Conservation (phyloP, 345 rosid genomes). For the Populus tremula region DNA sequence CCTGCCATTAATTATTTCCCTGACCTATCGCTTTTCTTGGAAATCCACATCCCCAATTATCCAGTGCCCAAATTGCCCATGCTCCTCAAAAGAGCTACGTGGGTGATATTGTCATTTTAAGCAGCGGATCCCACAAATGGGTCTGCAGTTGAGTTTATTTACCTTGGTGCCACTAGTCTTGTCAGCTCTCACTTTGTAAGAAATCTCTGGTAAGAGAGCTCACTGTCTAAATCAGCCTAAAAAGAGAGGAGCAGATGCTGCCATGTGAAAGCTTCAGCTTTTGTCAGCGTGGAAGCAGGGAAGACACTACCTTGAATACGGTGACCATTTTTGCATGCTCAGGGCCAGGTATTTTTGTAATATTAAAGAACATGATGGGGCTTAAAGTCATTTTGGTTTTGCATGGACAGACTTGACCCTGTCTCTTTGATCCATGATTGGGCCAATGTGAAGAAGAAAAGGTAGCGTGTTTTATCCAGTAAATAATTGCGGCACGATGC, state of each 20-base stretch:
- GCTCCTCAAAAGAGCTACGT: too few relatives aligned
- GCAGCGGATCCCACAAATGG: background rate
- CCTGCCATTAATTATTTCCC: conserved; percentile 17
- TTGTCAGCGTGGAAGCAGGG: background rate
- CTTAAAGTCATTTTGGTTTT: background rate
- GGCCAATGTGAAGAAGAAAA: background rate
- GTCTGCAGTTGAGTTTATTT: background rate
- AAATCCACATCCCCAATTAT: background rate
- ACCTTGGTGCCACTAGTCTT: conserved; percentile 4
- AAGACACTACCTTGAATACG: background rate
- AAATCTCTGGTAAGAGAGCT: background rate
- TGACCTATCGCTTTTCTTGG: conserved; percentile 9
- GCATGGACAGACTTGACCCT: background rate
- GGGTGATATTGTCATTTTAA: background rate
- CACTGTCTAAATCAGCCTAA: background rate
- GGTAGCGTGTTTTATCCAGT: too few relatives aligned
- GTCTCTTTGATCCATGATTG: background rate
- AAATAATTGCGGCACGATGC: too few relatives aligned
- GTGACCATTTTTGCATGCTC: background rate
- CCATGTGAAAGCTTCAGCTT: background rate
- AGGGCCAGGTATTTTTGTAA: background rate
- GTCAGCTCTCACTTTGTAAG: background rate
- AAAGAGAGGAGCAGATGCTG: too few relatives aligned
- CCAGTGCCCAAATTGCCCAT: background rate
- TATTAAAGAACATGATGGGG: background rate